Conservation (phyloP, 2,329 filamentous ascomycete genomes). For the Keithomyces neogunnii region DNA sequence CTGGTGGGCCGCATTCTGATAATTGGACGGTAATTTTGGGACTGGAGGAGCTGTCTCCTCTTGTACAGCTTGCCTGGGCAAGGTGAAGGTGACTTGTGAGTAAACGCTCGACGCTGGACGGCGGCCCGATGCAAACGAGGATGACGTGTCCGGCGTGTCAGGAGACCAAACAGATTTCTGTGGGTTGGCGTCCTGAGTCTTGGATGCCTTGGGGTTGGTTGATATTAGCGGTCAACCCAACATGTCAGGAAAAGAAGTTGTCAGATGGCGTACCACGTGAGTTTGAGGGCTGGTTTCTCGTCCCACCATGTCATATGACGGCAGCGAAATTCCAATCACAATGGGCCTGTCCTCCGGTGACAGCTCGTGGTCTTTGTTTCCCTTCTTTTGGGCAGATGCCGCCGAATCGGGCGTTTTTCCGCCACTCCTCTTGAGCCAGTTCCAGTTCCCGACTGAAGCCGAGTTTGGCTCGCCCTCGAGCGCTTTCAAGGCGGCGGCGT, state of each 20-base stretch:
- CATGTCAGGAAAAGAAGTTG: neutral
- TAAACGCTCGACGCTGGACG: constrained; percentile 51
- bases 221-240: neutral
- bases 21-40: constrained; percentile 43
- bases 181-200: neutral
- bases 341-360: constrained; percentile 65
- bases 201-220: neutral
- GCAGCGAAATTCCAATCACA: constrained; percentile 61
- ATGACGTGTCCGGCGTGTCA: constrained; percentile 45
- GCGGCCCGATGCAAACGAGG: constrained; percentile 28
- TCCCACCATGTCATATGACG: constrained; percentile 30
- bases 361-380: constrained; percentile 35
- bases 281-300: constrained; percentile 40
- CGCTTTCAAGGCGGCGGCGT: constrained; percentile 50
- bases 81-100: constrained; percentile 43
- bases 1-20: constrained; percentile 23
- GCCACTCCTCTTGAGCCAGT: constrained; percentile 42
- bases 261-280: constrained; percentile 30
- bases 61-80: constrained; percentile 19
- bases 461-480: constrained; percentile 48
- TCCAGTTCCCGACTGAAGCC: constrained; percentile 47
- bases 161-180: constrained; percentile 50
- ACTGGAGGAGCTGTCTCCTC: constrained; percentile 52
- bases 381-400: constrained; percentile 17
- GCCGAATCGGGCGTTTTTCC: constrained; percentile 18